phyloP scores from a whole-genome alignment of 331 rosid genomes.

The Rosa hybrid region DNA sequence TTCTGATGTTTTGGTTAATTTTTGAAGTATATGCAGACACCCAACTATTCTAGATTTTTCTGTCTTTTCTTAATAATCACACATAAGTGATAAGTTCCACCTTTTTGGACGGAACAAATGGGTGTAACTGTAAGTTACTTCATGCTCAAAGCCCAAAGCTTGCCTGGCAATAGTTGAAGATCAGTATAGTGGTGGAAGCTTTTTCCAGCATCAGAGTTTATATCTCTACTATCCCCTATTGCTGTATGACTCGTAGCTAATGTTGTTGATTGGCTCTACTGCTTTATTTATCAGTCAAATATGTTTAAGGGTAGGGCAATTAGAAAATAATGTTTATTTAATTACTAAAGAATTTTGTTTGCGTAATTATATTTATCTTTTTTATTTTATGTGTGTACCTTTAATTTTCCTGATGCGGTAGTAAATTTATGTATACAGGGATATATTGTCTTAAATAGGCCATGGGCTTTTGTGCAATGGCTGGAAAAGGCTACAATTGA shows the following conservation, averaged over 20 bases:
- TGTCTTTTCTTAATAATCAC: background rate
- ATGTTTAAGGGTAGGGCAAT: background rate
- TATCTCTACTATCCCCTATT: background rate
- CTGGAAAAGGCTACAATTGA: constrained; percentile 71
- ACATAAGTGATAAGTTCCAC: background rate
- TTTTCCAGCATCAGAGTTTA: background rate
- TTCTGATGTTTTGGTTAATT: background rate
- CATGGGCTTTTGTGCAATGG: constrained; percentile 99
- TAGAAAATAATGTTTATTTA: background rate
- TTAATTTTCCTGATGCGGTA: constrained; percentile 17
- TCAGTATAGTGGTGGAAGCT: background rate
- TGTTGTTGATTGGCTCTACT: background rate
- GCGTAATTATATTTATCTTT: background rate
- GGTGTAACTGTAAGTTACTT: background rate
- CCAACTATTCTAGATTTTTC: background rate
- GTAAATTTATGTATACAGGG: constrained; percentile 52
- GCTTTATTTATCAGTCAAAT: background rate
- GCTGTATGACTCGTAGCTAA: background rate
- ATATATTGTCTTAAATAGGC: constrained; percentile 86
- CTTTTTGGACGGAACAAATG: background rate
- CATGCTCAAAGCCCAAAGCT: constrained; percentile 1
- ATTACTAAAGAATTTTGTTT: background rate
- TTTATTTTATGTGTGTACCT: background rate
- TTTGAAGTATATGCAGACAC: background rate
- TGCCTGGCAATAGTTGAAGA: background rate